Evolutionary conservation across 371 early-diverging fungal genomes (phyloP), one percentile per base, ranked within the genome.

Genomic region (Coemansia sp.): DNA sequence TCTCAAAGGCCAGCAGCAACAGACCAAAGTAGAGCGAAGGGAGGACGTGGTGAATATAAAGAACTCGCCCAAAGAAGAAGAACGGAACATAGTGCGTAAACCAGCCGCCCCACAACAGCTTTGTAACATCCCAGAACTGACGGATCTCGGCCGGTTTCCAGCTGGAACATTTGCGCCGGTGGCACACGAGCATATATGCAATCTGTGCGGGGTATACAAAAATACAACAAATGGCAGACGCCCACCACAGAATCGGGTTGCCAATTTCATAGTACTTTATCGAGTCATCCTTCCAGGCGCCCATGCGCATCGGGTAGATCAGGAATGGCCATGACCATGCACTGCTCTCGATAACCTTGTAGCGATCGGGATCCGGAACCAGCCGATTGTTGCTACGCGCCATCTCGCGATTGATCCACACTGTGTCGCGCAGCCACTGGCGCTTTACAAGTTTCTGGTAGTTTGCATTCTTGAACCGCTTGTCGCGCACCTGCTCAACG

Each of bases 191-290:
- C 66, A 59, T 44, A 50, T 66, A 66, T 5, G 59, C 26, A 11
- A 66, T 11, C 53, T 66, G 66, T 0, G 84, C 53, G 2, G 70
- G 74, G 64, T 89, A 88, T 5, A 81, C 80, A 5, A 86, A 33
- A 8, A 96, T 65, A 12, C 88, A 84, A 11, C 88, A 84, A 25
- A 81, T 57, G 6, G 91, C 83, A 0, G 91, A 84, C 1, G 89
- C 80, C 94, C 97, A 98, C 97, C 99, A 99, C 8, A 94, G 85
- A 14, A 95, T 60, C 3, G 99, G 99, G 78, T 99, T 95, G 20
- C 99, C 99, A 25, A 99, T 82, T 80, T 98, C 82, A 71, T 94
- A 65, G 67, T 60, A 98, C 83, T 98, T 98, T 73, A 91, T 71
- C 5, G 84, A 82, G 18, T 86, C 78, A 71, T 96, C 94, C 25